These are phyloP conservation scores for Pythium graminicola DNA, from an alignment of 352 stramenopile genomes.

Conservation along the genomic window DNA sequence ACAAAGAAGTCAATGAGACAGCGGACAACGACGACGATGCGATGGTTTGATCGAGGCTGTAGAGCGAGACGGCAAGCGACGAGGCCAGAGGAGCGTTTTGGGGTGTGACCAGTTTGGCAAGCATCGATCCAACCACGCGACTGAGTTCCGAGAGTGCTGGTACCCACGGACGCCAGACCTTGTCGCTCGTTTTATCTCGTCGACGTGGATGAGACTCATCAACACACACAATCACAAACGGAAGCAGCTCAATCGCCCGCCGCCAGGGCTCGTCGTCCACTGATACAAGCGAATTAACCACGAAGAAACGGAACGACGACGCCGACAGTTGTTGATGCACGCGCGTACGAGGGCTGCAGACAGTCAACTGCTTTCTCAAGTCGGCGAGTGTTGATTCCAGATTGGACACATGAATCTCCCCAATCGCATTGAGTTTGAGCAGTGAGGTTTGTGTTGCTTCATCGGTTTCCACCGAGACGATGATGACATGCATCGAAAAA, in stretches of 20 bases:
- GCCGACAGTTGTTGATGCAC: background rate
- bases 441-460: background rate
- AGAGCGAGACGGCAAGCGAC: constrained; percentile 1
- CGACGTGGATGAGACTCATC: background rate
- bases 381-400: background rate
- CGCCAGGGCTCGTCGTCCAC: constrained; percentile 10
- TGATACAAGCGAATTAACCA: background rate
- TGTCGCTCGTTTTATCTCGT: background rate
- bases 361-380: constrained; percentile 1
- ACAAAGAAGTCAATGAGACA: background rate
- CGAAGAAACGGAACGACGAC: constrained; percentile 13
- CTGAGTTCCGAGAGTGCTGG: background rate
- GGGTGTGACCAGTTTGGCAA: background rate
- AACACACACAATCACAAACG: constrained; percentile 9
- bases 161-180: background rate
- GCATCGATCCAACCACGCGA: background rate
- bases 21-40: background rate
- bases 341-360: background rate
- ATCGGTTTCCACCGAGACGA: background rate
- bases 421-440: constrained; percentile 4
- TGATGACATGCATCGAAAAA: constrained; percentile 5
- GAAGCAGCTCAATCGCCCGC: constrained; percentile 7
- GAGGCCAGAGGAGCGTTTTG: background rate
- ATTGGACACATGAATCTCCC: background rate
- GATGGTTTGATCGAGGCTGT: constrained; percentile 6